Evolutionary conservation across 352 stramenopile species (phyloP), one percentile per base, ranked within the genome.

Genomic region (Globisporangium cystogenes): DNA sequence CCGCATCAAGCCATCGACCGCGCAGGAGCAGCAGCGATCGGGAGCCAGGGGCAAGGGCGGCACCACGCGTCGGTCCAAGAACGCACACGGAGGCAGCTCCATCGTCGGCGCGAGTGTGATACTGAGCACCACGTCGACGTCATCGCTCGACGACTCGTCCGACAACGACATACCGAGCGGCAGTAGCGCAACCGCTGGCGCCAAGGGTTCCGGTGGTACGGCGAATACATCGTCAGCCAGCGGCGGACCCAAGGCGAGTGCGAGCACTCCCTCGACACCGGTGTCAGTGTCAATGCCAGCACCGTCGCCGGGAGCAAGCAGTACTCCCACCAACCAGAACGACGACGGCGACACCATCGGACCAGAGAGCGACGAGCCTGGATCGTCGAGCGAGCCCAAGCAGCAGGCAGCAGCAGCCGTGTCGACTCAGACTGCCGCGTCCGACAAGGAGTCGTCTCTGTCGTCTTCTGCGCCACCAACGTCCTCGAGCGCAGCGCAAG

Each of bases 1-100:
- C 49, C 74, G 76, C 29, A 87, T 87, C 59, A 88, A 90, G 48
- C 68, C 77, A 1, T 72, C 73, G 27, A 71, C 70, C 7, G 62
- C 70, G 5, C 53, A 63, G 7, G 55, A 67, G 7, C 65, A 69
- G 35, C 54, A 57, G 18, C 36, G 55, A 16, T 18, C 42, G 27
- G 43, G 12, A 6, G 56, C 55, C 20, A 65, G 49, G 14, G 49
- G 65, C 18, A 76, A 73, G 46, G 49, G 60, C 0, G 51, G 59
- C 0, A 57, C 60, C 33, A 70, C 55, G 10, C 40, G 55, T 48
- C 67, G 67, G 2, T 69, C 68, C 35, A 85, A 72, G 59, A 45
- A 37, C n/a, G 51, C 48, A 0, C 56, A 65, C 44, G 64, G 42
- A 1, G 51, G 67, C 3, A 68, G 51, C 7, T 78, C 70, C 0